A percentile compares a stretch with the other conserved stretches of the same genome.
Evolutionary conservation across 2,329 filamentous ascomycete species (phyloP).

Genomic region (Tolypocladium paradoxum): DNA sequence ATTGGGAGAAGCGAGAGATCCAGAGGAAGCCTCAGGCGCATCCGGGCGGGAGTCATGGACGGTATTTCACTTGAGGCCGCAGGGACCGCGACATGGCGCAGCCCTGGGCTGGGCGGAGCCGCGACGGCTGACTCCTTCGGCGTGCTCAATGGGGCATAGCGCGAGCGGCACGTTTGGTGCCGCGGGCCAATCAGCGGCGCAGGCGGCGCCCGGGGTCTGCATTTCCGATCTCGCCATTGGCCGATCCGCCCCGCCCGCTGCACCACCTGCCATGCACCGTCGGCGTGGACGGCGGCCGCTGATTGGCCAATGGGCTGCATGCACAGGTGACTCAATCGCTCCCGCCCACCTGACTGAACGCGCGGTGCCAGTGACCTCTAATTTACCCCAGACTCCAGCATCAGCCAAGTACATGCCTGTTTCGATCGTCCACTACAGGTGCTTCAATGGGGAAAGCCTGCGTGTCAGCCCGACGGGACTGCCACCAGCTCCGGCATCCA

Average conservation of each 20-base stretch:
- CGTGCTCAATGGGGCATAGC: constrained; percentile 30
- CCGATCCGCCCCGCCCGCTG: not conserved
- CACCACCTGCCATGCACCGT: constrained; percentile 18
- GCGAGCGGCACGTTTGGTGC: constrained; percentile 5
- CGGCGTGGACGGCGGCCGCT: constrained; percentile 19
- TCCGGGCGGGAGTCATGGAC: constrained; percentile 19
- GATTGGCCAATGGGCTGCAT: constrained; percentile 21
- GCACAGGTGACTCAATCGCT: constrained; percentile 19
- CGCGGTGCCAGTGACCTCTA: constrained; percentile 1
- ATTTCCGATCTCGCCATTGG: constrained; percentile 16
- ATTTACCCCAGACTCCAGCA: constrained; percentile 4
- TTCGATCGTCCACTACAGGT: not conserved
- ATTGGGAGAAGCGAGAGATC: constrained; percentile 7
- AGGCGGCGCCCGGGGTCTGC: constrained; percentile 3
- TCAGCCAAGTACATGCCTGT: not conserved
- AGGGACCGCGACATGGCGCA: constrained; percentile 19
- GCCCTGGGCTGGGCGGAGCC: no score
- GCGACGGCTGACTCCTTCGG: constrained; percentile 34
- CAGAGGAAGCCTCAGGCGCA: constrained; percentile 20
- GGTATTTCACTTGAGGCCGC: constrained; percentile 21
- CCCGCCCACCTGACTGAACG: no score
- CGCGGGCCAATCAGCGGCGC: constrained; percentile 15
- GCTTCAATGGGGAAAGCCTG: not conserved
- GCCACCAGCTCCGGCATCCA: no score
- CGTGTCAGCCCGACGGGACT: not conserved